phyloP scores from a whole-genome alignment of 352 stramenopile genomes.

The Halophytophthora polymorphica region DNA sequence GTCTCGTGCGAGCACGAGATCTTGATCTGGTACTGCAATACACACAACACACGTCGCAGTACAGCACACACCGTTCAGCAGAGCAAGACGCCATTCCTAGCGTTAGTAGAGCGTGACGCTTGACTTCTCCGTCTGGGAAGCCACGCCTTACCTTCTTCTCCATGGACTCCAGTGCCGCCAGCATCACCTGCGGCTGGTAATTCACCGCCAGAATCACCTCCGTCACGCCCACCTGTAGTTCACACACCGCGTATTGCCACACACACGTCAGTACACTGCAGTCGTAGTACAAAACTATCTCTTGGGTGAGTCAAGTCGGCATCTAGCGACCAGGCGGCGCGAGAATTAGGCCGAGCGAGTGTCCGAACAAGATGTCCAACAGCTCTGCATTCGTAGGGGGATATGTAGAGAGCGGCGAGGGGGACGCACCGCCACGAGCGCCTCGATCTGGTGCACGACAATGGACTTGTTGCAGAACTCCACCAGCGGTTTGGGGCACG shows the following conservation, averaged over 20 bases:
- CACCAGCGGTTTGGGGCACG: constrained; percentile 87
- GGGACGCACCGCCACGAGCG: constrained; percentile 68
- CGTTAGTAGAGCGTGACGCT: not conserved
- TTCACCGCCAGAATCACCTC: constrained; percentile 89
- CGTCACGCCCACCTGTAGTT: constrained; percentile 75
- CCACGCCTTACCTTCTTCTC: constrained; percentile 59
- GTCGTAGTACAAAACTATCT: no score
- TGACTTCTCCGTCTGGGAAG: not conserved
- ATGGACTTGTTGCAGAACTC: constrained; percentile 93
- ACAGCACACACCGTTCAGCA: constrained; percentile 1
- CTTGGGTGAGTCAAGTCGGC: no score
- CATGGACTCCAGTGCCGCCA: constrained; percentile 74
- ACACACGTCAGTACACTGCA: no score
- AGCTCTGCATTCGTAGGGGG: no score
- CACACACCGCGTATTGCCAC: not conserved
- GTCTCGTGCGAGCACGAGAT: constrained; percentile 88
- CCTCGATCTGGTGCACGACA: constrained; percentile 88
- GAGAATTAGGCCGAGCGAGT: no score
- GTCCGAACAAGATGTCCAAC: no score
- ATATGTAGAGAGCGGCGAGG: no score
- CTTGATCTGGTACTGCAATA: constrained; percentile 81
- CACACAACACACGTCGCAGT: constrained; percentile 1
- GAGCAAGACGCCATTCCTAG: constrained; percentile 3
- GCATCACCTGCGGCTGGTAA: constrained; percentile 89
- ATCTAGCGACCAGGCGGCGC: no score